Conservation (phyloP, 1,139 yeast species). For the Yamadazyma triangularis region DNA sequence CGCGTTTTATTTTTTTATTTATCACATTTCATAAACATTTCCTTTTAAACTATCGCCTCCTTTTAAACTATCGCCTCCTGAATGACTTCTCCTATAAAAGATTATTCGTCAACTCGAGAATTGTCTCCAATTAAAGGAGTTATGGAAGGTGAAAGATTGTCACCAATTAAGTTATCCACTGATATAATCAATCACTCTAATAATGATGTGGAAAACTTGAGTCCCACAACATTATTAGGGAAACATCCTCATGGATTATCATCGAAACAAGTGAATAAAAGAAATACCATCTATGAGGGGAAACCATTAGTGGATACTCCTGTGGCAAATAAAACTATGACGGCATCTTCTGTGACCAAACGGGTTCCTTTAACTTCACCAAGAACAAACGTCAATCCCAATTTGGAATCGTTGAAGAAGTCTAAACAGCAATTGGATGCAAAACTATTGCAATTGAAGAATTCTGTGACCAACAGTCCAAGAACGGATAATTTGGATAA, state of each 20-base stretch:
- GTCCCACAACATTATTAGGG: slow-evolving; percentile 7
- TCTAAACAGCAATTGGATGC: slow-evolving; percentile 15
- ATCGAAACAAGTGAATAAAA: slow-evolving; percentile 28
- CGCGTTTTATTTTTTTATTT: too few species aligned
- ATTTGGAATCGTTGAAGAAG: slow-evolving; percentile 11
- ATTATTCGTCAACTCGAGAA: neutral
- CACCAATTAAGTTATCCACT: slow-evolving; percentile 3
- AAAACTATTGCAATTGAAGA: slow-evolving; percentile 9
- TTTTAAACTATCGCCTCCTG: too few species aligned
- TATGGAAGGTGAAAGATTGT: slow-evolving; percentile 5
- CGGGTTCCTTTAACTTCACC: slow-evolving; percentile 1
- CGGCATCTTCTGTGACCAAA: slow-evolving; percentile 1
- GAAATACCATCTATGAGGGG: slow-evolving; percentile 22
- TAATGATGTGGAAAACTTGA: neutral
- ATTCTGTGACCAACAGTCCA: slow-evolving; percentile 6
- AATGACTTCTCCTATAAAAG: neutral
- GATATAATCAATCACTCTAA: slow-evolving; percentile 1
- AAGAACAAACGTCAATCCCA: slow-evolving; percentile 1
- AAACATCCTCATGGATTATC: slow-evolving; percentile 46
- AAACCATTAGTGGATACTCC: slow-evolving; percentile 1
- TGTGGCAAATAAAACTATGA: slow-evolving; percentile 1
- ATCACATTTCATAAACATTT: too few species aligned
- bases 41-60: too few species aligned
- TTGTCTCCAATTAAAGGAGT: neutral
- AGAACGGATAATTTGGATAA: too few species aligned